Conservation (phyloP, 257 asterid species). For the Scutellaria barbata region DNA sequence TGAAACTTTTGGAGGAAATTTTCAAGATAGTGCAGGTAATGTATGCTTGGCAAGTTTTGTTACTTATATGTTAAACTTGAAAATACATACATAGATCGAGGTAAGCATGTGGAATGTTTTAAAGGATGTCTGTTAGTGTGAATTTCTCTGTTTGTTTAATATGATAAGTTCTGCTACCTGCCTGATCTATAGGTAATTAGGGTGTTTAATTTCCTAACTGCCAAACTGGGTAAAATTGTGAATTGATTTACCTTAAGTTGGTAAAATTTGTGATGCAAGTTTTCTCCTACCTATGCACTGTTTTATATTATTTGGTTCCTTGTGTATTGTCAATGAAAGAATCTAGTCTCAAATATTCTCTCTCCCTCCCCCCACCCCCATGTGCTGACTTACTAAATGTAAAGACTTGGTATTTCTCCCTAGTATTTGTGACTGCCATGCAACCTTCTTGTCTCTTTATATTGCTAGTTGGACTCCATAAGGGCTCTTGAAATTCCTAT, state of each 20-base stretch:
- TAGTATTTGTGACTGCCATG: conserved; percentile 17
- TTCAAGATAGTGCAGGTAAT: conserved; percentile 94
- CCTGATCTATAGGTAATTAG: conserved; percentile 21
- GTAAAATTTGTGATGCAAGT: conserved; percentile 7
- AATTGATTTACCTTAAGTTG: conserved; percentile 5
- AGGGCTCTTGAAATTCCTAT: conserved; percentile 13
- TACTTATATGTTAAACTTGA: conserved; percentile 33
- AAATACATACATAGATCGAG: conserved; percentile 20
- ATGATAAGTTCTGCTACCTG: conserved; percentile 26
- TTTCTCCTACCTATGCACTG: conserved; percentile 9
- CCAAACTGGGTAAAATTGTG: neutral
- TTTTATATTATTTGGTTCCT: neutral
- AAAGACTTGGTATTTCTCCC: neutral
- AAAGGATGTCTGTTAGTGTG: neutral
- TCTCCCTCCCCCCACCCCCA: neutral
- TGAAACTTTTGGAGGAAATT: conserved; percentile 84
- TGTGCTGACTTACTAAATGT: too few relatives aligned
- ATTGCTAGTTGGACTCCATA: conserved; percentile 15
- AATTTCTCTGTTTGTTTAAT: conserved; percentile 14
- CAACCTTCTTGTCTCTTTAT: conserved; percentile 11
- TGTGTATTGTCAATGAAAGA: neutral
- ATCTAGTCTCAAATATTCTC: conserved; percentile 10
- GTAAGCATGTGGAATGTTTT: conserved; percentile 20
- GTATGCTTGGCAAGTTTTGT: conserved; percentile 47
- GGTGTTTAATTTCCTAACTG: conserved; percentile 1